Evolutionary conservation across 2,329 filamentous ascomycete species (phyloP), one percentile per base, ranked within the genome.

Genomic region (Neonectria magnoliae): DNA sequence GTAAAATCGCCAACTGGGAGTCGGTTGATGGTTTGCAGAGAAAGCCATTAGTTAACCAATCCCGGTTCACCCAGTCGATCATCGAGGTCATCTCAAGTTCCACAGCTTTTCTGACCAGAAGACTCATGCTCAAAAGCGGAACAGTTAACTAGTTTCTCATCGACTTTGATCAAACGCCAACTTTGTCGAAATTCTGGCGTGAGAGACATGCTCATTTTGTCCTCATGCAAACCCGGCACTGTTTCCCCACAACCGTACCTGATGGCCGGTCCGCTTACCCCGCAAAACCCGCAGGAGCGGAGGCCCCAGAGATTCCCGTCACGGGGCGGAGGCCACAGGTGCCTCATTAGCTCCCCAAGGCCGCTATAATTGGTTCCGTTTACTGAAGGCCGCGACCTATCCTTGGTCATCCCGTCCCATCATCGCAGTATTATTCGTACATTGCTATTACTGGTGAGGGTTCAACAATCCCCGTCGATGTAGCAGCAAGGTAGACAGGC

Each of bases 241-340:
- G 7, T 20, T 68, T 66, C 62, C 55, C 70, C 62, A 69, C 70
- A 67, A 11, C 29, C 8, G 29, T 9, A 9, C 29, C 29, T 29
- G 29, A 29, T n/a, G n/a, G 48, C 52, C 25, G 45, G 59, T 66
- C 42, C 29, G 54, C 27, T 47, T 56, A 60, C 68, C 62, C 68
- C 68, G 57, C 65, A 68, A 59, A 38, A 57, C 18, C 47, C 50
- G 55, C 55, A 22, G 55, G 42, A 59, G 64, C 64, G 58, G 66
- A 65, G 51, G 51, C 60, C 55, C 55, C 48, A 20, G 50, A 55
- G 50, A 57, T 52, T 57, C 22, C 22, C 22, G 22, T 25, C 53
- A 62, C 58, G 36, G 48, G 47, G 50, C 25, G 51, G 48, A 41
- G 50, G 50, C 36, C 48, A 33, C 31, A 33, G 29, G 31, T 33